phyloP scores from a whole-genome alignment of 805 yeast species.

The Danielia oregonensis region DNA sequence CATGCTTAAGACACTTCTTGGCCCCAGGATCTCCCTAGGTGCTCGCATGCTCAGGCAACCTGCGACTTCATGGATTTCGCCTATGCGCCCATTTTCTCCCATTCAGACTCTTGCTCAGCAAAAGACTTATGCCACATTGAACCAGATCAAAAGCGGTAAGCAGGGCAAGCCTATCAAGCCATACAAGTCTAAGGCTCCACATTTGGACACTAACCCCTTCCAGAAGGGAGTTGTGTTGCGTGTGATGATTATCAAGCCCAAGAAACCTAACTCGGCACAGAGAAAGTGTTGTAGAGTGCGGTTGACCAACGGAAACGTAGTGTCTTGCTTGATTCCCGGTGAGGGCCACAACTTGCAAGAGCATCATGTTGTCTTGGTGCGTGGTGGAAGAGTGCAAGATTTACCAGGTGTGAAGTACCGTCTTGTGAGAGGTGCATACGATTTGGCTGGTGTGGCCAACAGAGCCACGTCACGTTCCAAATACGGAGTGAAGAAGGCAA shows the following conservation, averaged over 20 bases:
- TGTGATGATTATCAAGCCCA: conserved; percentile 94
- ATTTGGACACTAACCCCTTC: conserved; percentile 77
- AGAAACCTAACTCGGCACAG: conserved; percentile 97
- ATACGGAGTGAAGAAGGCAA: conserved; percentile 89
- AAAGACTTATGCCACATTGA: conserved; percentile 56
- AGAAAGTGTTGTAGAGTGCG: conserved; percentile 96
- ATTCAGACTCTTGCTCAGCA: conserved; percentile 2
- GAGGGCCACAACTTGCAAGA: conserved; percentile 99
- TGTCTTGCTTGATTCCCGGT: conserved; percentile 94
- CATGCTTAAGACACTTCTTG: conserved; percentile 15
- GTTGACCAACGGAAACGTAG: conserved; percentile 81
- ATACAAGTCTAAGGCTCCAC: conserved; percentile 63
- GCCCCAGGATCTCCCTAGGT: conserved; percentile 6
- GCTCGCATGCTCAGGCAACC: conserved; percentile 6
- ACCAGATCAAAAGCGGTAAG: conserved; percentile 70
- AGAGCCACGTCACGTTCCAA: conserved; percentile 86
- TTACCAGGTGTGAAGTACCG: conserved; percentile 97
- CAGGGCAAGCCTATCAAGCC: conserved; percentile 49
- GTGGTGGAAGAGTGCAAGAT: conserved; percentile 99
- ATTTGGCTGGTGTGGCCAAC: conserved; percentile 91
- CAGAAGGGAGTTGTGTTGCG: conserved; percentile 90
- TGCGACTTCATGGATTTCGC: conserved; percentile 3
- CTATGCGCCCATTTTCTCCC: neutral
- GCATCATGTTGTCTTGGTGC: conserved; percentile 89
- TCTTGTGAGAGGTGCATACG: conserved; percentile 88